Base-by-base conservation (phyloP, 495 filamentous ascomycete genomes). In the Aspergillus wentii region DNA sequence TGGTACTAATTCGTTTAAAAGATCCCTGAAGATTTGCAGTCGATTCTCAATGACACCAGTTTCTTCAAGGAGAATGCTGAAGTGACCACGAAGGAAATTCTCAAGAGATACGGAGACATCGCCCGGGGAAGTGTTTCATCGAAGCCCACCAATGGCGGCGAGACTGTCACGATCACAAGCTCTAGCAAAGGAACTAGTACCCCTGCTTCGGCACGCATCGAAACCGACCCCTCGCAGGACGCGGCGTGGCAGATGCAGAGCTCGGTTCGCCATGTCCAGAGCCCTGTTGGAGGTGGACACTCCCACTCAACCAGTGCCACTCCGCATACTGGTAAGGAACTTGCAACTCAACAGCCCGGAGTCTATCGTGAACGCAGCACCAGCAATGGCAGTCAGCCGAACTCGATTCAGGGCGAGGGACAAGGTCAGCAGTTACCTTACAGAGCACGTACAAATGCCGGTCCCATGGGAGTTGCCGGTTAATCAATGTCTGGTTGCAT, bases 41-140 rank as follows among this genome's bases (percentile, higher is more conserved):
- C 83, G 14, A 83, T 95, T 42, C 72, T 98, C 19, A 83, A 79
- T 50, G 90, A 97, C 56, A 79, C 80, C 23, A 74, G 74, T 16
- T 77, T 97, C 30, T 89, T 94, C 60, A 83, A 76, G 57, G 83
- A 78, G 47, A 81, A 72, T 43, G 78, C 80, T 26, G 91, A 99
- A 37, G 79, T 97, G 32, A 96, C 94, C 2, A 90, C 90, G 2
- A 97, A 99, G 56, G 92, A 97, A 53, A 97, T 99, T 35, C 75
- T 99, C 16, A 88, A 89, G 57, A 77, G 85, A 27, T 90, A 90
- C 56, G 86, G 83, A 5, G 84, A 88, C 46, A 85, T 90, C 44
- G 74, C 74, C 25, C 70, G 71, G 9, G 76, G 69, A 43, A 70
- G 71, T 28, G 63, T 78, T 15, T 69, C 79, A 8, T 72, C 69